phyloP scores from a whole-genome alignment of 805 yeast genomes.

The Metschnikowia lochheadii region DNA sequence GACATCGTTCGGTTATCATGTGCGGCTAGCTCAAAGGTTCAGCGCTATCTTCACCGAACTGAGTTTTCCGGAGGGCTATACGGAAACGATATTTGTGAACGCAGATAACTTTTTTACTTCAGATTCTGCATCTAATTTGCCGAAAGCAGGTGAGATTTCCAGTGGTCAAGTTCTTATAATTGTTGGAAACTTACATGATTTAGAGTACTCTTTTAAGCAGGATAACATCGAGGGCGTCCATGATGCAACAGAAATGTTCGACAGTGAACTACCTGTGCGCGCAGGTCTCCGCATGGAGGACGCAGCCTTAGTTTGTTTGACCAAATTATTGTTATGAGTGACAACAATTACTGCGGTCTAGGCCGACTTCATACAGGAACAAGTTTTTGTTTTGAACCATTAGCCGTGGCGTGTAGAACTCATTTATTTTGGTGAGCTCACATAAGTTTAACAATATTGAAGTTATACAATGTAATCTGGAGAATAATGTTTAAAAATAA shows the following conservation, averaged over 20 bases:
- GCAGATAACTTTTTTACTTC: constrained; percentile 60
- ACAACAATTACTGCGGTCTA: background rate
- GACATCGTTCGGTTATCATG: constrained; percentile 67
- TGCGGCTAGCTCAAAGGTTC: constrained; percentile 60
- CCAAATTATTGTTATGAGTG: background rate
- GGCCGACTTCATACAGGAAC: constrained; percentile 1
- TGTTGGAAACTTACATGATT: constrained; percentile 59
- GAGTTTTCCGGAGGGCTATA: constrained; percentile 60
- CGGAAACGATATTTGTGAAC: constrained; percentile 59
- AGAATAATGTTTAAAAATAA: background rate
- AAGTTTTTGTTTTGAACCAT: background rate
- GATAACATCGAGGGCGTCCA: constrained; percentile 55
- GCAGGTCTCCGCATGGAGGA: constrained; percentile 65
- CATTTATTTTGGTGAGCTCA: background rate
- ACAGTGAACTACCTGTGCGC: constrained; percentile 54
- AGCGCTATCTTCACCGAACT: constrained; percentile 69
- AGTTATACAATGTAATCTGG: background rate
- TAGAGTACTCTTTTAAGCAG: constrained; percentile 47
- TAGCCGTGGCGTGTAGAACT: background rate
- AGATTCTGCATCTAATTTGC: constrained; percentile 21
- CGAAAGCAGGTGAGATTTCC: constrained; percentile 11
- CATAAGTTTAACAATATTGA: background rate
- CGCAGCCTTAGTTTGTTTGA: constrained; percentile 48
- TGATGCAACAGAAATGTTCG: constrained; percentile 62
- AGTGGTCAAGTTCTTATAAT: constrained; percentile 46